Conservation (phyloP, 2,329 filamentous ascomycete genomes). For the Tolypocladium ophioglossoides region DNA sequence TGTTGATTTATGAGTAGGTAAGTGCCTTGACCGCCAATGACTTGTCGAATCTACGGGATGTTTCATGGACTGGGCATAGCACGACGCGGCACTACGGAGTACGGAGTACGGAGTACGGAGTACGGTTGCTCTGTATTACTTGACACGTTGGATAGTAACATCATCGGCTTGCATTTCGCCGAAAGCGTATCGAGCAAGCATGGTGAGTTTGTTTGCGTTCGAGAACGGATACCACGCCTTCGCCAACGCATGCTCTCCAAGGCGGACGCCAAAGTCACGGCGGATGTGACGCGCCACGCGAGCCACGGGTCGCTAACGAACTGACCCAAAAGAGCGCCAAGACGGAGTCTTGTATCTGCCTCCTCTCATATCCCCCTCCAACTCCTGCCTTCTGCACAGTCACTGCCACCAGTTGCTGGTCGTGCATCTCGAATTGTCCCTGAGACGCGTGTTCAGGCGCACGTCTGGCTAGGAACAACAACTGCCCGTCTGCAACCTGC, state of each 20-base stretch:
- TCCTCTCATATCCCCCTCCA: not conserved
- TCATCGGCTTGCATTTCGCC: not conserved
- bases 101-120: too few species aligned
- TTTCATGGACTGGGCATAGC: not conserved
- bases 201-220: not conserved
- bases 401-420: not conserved
- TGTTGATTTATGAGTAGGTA: too few species aligned
- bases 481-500: not conserved
- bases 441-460: not conserved
- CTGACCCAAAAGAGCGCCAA: not conserved
- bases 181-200: not conserved
- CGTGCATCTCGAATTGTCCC: not conserved
- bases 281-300: not conserved
- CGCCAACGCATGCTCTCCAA: not conserved
- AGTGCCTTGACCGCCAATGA: not conserved
- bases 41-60: too few species aligned
- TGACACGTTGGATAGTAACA: not conserved
- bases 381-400: not conserved
- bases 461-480: not conserved
- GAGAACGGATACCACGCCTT: not conserved
- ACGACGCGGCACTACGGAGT: not conserved
- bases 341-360: not conserved
- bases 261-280: too few species aligned
- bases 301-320: not conserved
- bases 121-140: not conserved